These are phyloP conservation scores for Oidiodendron maius DNA, from an alignment of 495 filamentous ascomycete genomes.

Conservation along the genomic window DNA sequence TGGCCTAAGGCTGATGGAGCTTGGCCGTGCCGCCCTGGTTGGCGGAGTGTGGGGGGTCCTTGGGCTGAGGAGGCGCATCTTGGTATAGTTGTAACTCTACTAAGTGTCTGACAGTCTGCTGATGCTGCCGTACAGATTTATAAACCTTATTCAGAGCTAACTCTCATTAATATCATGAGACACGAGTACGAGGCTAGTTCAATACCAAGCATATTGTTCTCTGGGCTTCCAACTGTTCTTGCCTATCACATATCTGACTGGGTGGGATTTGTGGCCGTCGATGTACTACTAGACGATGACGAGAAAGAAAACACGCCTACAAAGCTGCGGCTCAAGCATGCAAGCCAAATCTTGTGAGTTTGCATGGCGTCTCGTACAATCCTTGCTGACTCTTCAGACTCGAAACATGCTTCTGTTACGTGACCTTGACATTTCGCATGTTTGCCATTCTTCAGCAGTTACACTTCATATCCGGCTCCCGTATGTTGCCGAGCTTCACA, in stretches of 20 bases:
- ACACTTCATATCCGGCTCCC: conserved; percentile 32
- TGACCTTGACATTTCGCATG: conserved; percentile 38
- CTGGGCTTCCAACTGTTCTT: conserved; percentile 19
- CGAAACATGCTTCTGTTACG: conserved; percentile 23
- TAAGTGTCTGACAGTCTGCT: background rate
- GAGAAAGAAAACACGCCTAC: conserved; percentile 1
- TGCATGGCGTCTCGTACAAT: background rate
- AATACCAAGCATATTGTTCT: conserved; percentile 7
- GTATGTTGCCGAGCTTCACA: conserved; percentile 31
- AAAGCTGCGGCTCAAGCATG: background rate
- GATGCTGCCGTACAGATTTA: conserved; percentile 35
- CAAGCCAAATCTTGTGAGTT: conserved; percentile 2
- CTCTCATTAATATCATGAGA: conserved; percentile 30
- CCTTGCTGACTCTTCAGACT: conserved; percentile 6
- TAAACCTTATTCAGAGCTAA: conserved; percentile 33
- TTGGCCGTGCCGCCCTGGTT: conserved; percentile 32
- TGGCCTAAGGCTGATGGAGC: conserved; percentile 31
- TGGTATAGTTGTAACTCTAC: conserved; percentile 29
- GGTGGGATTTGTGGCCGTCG: conserved; percentile 13
- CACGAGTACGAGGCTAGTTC: conserved; percentile 26
- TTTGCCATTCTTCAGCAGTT: conserved; percentile 43
- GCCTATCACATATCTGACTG: conserved; percentile 20
- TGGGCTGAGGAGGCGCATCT: conserved; percentile 42
- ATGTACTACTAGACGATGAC: conserved; percentile 9
- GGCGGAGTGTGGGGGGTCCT: conserved; percentile 45